phyloP scores from a whole-genome alignment of 208 protist genomes.

The Crithidia mellificae region DNA sequence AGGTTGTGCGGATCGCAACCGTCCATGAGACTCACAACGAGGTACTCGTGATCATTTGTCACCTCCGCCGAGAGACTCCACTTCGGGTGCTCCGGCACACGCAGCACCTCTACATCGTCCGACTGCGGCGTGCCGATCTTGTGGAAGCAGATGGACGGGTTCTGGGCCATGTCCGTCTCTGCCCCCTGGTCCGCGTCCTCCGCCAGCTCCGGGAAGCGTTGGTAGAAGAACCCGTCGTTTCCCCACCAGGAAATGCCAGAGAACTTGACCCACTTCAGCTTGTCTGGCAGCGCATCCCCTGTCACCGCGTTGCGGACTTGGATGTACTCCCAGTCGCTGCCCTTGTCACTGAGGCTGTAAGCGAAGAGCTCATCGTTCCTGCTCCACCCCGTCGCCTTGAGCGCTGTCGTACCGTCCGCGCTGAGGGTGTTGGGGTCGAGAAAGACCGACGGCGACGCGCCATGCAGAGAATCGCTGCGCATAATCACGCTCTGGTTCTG shows the following conservation, averaged over 20 bases:
- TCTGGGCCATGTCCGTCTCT: constrained; percentile 79
- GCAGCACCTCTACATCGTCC: constrained; percentile 77
- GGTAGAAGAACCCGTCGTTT: constrained; percentile 94
- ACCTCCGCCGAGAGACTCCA: constrained; percentile 73
- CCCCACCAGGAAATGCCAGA: constrained; percentile 80
- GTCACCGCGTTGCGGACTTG: constrained; percentile 64
- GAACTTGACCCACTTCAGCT: constrained; percentile 91
- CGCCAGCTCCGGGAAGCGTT: constrained; percentile 70
- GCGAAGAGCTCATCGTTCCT: constrained; percentile 76
- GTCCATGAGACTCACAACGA: constrained; percentile 68
- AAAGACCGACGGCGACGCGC: constrained; percentile 58
- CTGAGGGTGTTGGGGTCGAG: constrained; percentile 91
- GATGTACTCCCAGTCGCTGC: constrained; percentile 91
- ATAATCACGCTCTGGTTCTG: constrained; percentile 90
- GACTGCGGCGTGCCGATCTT: constrained; percentile 71
- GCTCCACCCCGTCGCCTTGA: constrained; percentile 65
- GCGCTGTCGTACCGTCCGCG: constrained; percentile 84
- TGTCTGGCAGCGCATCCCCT: constrained; percentile 62
- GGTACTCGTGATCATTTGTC: constrained; percentile 79
- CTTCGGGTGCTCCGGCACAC: constrained; percentile 72
- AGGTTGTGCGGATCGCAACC: constrained; percentile 85
- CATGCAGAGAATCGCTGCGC: constrained; percentile 38
- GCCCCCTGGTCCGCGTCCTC: constrained; percentile 79
- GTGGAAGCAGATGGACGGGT: constrained; percentile 91
- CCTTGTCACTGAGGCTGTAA: constrained; percentile 88